These are phyloP conservation scores for Microascus cirrosus DNA, from an alignment of 2,329 filamentous ascomycete species.

Conservation along the genomic window DNA sequence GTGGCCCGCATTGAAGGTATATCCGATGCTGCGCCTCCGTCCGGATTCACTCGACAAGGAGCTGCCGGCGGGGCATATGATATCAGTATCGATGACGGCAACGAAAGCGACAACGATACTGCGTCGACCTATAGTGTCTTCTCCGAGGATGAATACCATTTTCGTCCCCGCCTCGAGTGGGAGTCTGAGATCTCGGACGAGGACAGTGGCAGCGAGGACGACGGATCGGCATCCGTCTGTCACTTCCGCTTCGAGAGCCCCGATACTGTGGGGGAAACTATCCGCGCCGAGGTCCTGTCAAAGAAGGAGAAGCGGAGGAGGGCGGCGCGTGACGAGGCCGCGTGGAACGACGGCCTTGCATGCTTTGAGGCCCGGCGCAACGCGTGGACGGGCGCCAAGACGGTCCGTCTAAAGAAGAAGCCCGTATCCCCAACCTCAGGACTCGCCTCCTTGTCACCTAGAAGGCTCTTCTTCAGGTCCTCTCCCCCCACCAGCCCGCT, in stretches of 20 bases:
- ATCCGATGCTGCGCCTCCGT: background rate
- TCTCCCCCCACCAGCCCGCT: constrained; percentile 17
- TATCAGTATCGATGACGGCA: constrained; percentile 14
- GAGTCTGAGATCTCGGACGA: constrained; percentile 34
- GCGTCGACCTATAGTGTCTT: constrained; percentile 46
- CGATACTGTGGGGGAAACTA: constrained; percentile 29
- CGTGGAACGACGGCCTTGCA: constrained; percentile 73
- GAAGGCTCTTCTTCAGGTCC: constrained; percentile 39
- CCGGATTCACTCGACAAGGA: background rate
- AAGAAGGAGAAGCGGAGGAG: constrained; percentile 45
- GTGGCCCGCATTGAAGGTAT: background rate
- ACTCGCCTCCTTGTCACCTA: constrained; percentile 30
- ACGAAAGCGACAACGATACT: constrained; percentile 30
- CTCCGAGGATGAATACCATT: constrained; percentile 41
- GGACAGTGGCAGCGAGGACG: constrained; percentile 33
- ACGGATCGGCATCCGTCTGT: constrained; percentile 28
- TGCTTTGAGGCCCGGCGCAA: constrained; percentile 69
- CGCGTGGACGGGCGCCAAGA: constrained; percentile 73
- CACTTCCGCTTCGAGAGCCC: constrained; percentile 42
- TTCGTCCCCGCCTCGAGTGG: constrained; percentile 42
- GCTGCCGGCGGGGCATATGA: background rate
- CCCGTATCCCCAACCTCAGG: constrained; percentile 25
- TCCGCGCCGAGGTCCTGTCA: constrained; percentile 30
- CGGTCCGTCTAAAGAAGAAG: constrained; percentile 41
- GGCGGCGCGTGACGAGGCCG: constrained; percentile 50